Conservation (phyloP, 768 basidiomycete species). For the Boletus fagicola region DNA sequence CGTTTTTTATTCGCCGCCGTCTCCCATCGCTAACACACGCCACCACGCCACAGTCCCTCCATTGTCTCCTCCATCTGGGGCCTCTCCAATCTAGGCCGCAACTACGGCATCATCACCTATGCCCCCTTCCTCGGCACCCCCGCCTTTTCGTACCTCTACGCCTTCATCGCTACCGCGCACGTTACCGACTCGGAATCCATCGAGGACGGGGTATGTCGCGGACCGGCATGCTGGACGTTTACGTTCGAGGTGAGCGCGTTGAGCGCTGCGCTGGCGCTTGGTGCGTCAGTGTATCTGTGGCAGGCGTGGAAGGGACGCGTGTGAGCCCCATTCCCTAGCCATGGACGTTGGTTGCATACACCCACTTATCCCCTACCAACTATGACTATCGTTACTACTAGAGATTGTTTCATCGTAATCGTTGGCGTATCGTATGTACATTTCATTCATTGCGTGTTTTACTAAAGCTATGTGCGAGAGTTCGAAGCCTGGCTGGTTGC, state of each 20-base stretch:
- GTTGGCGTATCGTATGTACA: neutral
- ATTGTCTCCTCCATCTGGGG: constrained; percentile 76
- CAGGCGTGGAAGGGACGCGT: constrained; percentile 58
- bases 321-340: constrained; percentile 22
- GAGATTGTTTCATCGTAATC: neutral
- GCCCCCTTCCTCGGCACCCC: constrained; percentile 76
- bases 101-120: constrained; percentile 73
- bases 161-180: constrained; percentile 58
- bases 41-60: constrained; percentile 43
- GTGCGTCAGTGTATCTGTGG: constrained; percentile 54
- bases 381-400: neutral
- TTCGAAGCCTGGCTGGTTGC: too few species aligned
- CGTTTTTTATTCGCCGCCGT: neutral
- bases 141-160: constrained; percentile 76
- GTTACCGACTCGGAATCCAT: constrained; percentile 28
- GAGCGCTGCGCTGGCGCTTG: constrained; percentile 44
- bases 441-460: neutral
- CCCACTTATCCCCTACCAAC: neutral
- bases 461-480: too few species aligned
- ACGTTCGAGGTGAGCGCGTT: constrained; percentile 59
- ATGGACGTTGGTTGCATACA: neutral
- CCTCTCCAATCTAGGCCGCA: constrained; percentile 63
- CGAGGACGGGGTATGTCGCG: constrained; percentile 44
- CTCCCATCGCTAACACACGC: neutral
- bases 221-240: constrained; percentile 58